Conservation (phyloP, 2,329 filamentous ascomycete species). For the Ceratocystis smalleyi region DNA sequence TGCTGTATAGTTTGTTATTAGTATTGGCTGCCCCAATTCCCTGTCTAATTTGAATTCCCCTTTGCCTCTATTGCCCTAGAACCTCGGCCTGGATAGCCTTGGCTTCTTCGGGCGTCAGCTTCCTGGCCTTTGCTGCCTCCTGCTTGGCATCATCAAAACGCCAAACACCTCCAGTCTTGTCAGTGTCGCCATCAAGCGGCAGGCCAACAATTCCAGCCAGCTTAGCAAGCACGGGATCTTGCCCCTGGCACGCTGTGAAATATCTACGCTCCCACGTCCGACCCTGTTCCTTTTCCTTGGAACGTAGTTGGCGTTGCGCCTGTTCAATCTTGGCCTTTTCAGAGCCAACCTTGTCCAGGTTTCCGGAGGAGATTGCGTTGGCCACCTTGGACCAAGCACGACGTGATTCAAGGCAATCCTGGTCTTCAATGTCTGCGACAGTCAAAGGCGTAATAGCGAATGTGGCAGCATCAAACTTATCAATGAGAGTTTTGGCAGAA, state of each 20-base stretch:
- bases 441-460: slow-evolving; percentile 49
- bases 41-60: neutral
- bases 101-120: slow-evolving; percentile 28
- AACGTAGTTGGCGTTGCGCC: slow-evolving; percentile 59
- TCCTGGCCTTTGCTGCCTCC: slow-evolving; percentile 21
- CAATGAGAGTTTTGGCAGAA: slow-evolving; percentile 34
- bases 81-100: slow-evolving; percentile 32
- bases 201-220: slow-evolving; percentile 35
- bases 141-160: slow-evolving; percentile 37
- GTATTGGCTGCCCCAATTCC: neutral
- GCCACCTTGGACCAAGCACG: slow-evolving; percentile 81
- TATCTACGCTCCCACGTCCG: slow-evolving; percentile 70
- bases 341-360: slow-evolving; percentile 62
- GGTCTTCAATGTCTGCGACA: slow-evolving; percentile 57
- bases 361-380: slow-evolving; percentile 55
- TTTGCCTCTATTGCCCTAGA: slow-evolving; percentile 22
- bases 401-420: slow-evolving; percentile 76
- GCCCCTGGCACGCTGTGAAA: slow-evolving; percentile 43
- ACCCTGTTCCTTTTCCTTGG: slow-evolving; percentile 58
- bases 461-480: slow-evolving; percentile 44
- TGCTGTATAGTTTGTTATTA: neutral
- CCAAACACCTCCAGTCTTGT: slow-evolving; percentile 48
- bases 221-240: slow-evolving; percentile 31
- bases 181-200: slow-evolving; percentile 36
- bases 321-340: slow-evolving; percentile 88